phyloP scores from a whole-genome alignment of 352 stramenopile genomes.

The Globisporangium emineosum region DNA sequence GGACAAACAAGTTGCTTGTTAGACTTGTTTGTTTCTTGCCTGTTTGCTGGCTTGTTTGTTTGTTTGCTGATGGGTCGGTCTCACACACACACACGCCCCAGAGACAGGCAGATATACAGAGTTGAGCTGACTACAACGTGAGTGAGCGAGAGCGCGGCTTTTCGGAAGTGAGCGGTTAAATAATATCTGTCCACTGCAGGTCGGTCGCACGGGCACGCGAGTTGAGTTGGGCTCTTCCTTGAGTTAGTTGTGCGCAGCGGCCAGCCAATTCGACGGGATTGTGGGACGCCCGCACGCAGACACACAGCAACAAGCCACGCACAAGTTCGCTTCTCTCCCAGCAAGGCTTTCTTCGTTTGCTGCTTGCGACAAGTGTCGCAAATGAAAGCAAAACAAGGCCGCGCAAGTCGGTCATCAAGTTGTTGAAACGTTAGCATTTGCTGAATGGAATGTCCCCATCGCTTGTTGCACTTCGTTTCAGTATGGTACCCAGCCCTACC shows the following conservation, averaged over 20 bases:
- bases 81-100: background rate
- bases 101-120: background rate
- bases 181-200: background rate
- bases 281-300: background rate
- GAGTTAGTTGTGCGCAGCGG: background rate
- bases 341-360: slow-evolving; percentile 11
- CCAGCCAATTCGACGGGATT: slow-evolving; percentile 1
- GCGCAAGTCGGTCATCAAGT: background rate
- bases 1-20: background rate
- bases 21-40: slow-evolving; percentile 2
- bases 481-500: background rate
- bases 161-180: background rate
- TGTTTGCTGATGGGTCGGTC: background rate
- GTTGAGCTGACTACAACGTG: background rate
- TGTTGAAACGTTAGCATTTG: background rate
- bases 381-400: background rate
- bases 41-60: background rate
- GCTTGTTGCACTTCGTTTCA: background rate
- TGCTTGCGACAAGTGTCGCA: slow-evolving; percentile 1
- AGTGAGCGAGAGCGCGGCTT: background rate
- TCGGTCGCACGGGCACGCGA: background rate
- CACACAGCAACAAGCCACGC: background rate
- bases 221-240: no score
- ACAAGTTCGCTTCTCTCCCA: slow-evolving; percentile 2
- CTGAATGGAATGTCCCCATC: background rate